Base-by-base conservation (phyloP, 805 yeast genomes). In the Nakazawaea anatomiae region DNA sequence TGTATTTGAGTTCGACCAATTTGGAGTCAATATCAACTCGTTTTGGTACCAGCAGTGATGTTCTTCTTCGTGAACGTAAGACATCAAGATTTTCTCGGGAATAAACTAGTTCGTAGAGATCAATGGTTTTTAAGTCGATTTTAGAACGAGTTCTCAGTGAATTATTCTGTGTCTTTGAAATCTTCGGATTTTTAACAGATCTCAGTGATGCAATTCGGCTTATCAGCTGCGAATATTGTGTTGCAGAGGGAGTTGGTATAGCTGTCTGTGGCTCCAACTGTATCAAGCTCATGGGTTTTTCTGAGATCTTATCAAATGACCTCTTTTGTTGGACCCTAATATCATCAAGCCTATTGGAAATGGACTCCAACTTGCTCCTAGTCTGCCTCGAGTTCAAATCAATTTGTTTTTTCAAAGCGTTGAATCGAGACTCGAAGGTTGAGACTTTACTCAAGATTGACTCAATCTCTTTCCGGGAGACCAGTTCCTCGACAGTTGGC, bases 231-330 rank as follows among this genome's bases (percentile, higher is more conserved):
- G 25, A 18, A 18, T 18, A 18, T 18, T 39, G 14, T 39, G 8
- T 39, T 42, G 14, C 7, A 42, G 36, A 42, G 38, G 14, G 47
- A 7, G 44, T 11, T 25, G 11, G 11, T 32, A 9, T 60, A 9
- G 35, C 11, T 9, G 8, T 32, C 35, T 32, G 35, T 9, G 35
- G 35, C 11, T 32, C 11, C 25, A 18, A 18, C 25, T 32, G 35
- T 2, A 32, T 9, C 11, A 8, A 32, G 8, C 11, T 11, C 11
- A 2, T 32, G 11, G 11, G 11, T 9, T 32, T 11, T 32, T 8
- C 35, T 32, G 35, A 9, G 35, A 32, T 32, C 11, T 32, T 32
- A 32, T 32, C 35, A 32, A 32, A 32, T 11, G 4, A 32, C 3
- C 25, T 18, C 25, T 18, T 18, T 18, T 18, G 25, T 18, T 18